These are phyloP conservation scores for Mrakia blollopis DNA, from an alignment of 768 basidiomycete genomes.

Conservation along the genomic window DNA sequence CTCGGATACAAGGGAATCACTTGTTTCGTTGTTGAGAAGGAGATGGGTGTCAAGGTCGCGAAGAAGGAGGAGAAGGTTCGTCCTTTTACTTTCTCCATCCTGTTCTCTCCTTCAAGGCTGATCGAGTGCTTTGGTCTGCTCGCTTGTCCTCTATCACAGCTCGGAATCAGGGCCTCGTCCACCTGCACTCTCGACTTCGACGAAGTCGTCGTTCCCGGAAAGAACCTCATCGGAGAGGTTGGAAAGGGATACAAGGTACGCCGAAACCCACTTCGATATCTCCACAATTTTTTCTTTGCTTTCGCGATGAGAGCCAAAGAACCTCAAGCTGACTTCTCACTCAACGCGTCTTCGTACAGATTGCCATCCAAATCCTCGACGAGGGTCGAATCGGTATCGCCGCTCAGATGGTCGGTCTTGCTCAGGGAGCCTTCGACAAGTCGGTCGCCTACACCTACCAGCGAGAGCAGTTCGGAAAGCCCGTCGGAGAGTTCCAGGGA, in stretches of 20 bases:
- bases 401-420: conserved; percentile 92
- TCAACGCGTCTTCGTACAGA: conserved; percentile 46
- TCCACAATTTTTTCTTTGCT: no score
- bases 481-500: conserved; percentile 88
- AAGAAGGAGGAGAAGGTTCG: conserved; percentile 90
- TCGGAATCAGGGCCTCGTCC: conserved; percentile 92
- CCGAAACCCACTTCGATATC: neutral
- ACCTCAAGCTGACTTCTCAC: neutral
- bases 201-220: conserved; percentile 74
- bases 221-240: conserved; percentile 74
- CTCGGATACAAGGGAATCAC: conserved; percentile 99
- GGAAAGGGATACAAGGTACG: conserved; percentile 84
- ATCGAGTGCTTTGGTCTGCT: neutral
- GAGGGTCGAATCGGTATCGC: conserved; percentile 98
- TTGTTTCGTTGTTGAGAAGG: conserved; percentile 91
- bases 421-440: conserved; percentile 94
- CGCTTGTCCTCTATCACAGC: no score
- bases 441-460: conserved; percentile 92
- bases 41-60: conserved; percentile 93
- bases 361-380: conserved; percentile 94
- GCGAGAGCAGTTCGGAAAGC: conserved; percentile 88
- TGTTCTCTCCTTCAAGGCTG: neutral
- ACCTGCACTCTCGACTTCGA: conserved; percentile 71
- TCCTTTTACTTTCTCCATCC: neutral
- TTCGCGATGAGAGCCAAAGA: no score